A percentile compares a stretch with the other conserved stretches of the same genome.
phyloP scores from a whole-genome alignment of 805 yeast species.

The Lipomyces yamadae region DNA sequence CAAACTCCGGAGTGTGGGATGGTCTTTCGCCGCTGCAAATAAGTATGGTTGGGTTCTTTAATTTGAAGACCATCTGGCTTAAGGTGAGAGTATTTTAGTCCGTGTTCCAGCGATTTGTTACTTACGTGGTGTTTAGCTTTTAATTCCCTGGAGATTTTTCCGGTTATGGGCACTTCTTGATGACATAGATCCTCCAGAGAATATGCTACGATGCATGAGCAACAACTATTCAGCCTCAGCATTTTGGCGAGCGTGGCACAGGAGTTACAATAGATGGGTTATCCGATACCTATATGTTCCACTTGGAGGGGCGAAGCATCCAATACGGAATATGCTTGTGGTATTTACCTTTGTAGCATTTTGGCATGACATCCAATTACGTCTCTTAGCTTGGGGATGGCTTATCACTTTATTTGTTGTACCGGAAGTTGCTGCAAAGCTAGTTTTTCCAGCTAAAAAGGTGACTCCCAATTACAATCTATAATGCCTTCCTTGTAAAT shows the following conservation, averaged over 20 bases:
- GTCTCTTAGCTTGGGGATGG: constrained; percentile 95
- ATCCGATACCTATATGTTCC: constrained; percentile 89
- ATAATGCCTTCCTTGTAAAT: not conserved
- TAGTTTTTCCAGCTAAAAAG: constrained; percentile 45
- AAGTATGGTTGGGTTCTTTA: constrained; percentile 91
- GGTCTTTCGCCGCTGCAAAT: constrained; percentile 90
- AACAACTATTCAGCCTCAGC: constrained; percentile 90
- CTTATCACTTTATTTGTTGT: constrained; percentile 79
- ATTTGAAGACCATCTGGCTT: constrained; percentile 89
- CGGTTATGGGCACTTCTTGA: constrained; percentile 92
- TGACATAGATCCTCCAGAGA: constrained; percentile 94
- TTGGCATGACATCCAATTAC: constrained; percentile 97
- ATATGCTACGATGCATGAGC: constrained; percentile 95
- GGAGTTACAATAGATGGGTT: constrained; percentile 90
- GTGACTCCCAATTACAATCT: constrained; percentile 7
- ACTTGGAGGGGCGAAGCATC: constrained; percentile 76
- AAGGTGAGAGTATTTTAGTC: constrained; percentile 49
- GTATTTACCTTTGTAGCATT: constrained; percentile 95
- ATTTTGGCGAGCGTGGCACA: constrained; percentile 99
- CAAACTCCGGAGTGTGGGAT: constrained; percentile 86
- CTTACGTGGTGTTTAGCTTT: constrained; percentile 45
- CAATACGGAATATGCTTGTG: constrained; percentile 75
- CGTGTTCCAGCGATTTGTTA: no score
- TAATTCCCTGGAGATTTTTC: constrained; percentile 96
- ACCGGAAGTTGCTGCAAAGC: constrained; percentile 78